Evolutionary conservation across 441 rosid species (phyloP).

Genomic region (Erodium texanum): DNA sequence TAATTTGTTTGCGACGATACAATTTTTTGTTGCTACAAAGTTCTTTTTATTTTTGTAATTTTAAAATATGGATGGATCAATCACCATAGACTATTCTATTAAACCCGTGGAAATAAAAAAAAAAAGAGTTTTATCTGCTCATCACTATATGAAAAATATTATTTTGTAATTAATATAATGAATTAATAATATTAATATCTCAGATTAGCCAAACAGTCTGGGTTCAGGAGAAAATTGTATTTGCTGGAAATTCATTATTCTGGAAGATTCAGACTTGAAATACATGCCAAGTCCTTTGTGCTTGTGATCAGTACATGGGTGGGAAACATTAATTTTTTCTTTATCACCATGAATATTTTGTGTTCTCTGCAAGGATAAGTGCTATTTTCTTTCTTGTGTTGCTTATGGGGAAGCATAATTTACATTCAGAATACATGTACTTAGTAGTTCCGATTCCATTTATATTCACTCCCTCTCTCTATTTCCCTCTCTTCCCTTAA

Average conservation of each 20-base stretch:
- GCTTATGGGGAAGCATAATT: neutral
- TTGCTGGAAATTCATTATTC: neutral
- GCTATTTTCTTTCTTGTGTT: neutral
- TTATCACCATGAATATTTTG: neutral
- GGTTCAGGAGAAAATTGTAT: neutral
- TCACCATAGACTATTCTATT: neutral
- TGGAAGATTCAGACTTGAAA: neutral
- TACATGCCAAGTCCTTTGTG: neutral
- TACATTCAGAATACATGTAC: slow-evolving; percentile 1
- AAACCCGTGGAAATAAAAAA: neutral
- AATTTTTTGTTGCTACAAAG: neutral
- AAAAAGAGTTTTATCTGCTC: neutral
- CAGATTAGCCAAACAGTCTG: neutral
- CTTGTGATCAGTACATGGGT: neutral
- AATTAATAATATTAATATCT: neutral
- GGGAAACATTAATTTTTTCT: neutral
- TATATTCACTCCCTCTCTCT: neutral
- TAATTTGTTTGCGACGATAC: neutral
- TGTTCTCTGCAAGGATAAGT: too few relatives aligned
- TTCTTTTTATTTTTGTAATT: neutral
- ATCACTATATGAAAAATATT: neutral
- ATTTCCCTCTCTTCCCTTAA: neutral
- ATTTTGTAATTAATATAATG: neutral
- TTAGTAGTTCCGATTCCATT: neutral
- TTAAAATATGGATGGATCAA: neutral